Evolutionary conservation across 108 stramenopile genomes (phyloP), one percentile per base, ranked within the genome.

Genomic region (Pseudonitzschia pungens): DNA sequence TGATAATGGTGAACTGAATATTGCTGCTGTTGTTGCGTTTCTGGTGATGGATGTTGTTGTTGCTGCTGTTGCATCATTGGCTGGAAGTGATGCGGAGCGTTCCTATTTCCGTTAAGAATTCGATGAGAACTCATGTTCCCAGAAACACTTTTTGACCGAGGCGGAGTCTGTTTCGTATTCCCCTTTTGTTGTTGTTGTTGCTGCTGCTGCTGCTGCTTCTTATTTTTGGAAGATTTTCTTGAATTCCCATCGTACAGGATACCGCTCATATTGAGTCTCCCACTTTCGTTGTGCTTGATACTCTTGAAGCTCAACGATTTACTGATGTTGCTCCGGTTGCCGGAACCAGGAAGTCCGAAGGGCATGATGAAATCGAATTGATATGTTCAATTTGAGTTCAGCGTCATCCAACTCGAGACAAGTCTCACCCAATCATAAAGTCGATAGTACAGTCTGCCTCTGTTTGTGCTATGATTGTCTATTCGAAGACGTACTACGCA

Each of bases 21-120:
- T 55, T 62, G 60, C 4, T 62, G 60, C 14, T 62, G 32, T 36
- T 62, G 60, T 40, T 31, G 32, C 27, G 20, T 26, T 58, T 58
- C 0, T 24, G 14, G 27, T 58, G 32, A 18, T 62, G 8, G 2
- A 3, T 62, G 60, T 33, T 62, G 33, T 40, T 62, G 60, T 48
- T 48, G 45, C 2, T 48, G 45, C 45, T 48, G 45, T 18, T 48
- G 45, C 14, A 18, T 11, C 1, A 48, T 14, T 48, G 5, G 45
- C 18, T 48, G 45, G 10, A 10, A 48, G 16, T 48, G 45, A 18
- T 48, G 45, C 18, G 45, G 14, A 48, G 45, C 18, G 18, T 18
- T 4, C 14, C 45, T 48, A 48, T 48, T 48, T 48, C 45, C 45
- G 10, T 14, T 2, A 14, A 48, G 14, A 48, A 2, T 48, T 48